Conservation (phyloP, 2,329 filamentous ascomycete genomes). For the Botrytis squamosa region DNA sequence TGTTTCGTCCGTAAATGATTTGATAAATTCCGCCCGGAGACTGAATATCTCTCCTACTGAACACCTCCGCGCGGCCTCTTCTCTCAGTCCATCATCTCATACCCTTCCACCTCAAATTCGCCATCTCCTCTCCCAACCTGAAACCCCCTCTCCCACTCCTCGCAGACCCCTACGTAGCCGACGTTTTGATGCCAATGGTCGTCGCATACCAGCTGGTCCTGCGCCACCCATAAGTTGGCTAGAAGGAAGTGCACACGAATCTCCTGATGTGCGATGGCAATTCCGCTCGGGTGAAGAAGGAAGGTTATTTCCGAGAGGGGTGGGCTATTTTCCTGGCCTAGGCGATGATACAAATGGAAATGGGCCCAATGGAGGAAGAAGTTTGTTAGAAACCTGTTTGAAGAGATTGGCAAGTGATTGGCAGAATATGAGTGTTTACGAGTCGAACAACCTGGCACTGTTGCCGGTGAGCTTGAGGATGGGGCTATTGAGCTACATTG, state of each 20-base stretch:
- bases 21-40: conserved; percentile 57
- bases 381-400: conserved; percentile 51
- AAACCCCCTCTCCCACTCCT: conserved; percentile 48
- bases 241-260: conserved; percentile 39
- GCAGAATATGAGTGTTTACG: conserved; percentile 55
- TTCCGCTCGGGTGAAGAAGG: conserved; percentile 19
- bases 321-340: conserved; percentile 43
- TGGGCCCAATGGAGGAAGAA: conserved; percentile 17
- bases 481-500: conserved; percentile 52
- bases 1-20: conserved; percentile 54
- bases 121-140: conserved; percentile 58
- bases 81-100: conserved; percentile 39
- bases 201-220: conserved; percentile 56
- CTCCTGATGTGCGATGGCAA: conserved; percentile 15
- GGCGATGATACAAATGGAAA: conserved; percentile 28
- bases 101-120: conserved; percentile 60
- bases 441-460: conserved; percentile 56
- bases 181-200: conserved; percentile 49
- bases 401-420: conserved; percentile 53
- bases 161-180: conserved; percentile 40
- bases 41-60: conserved; percentile 39
- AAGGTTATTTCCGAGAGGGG: conserved; percentile 35
- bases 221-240: conserved; percentile 60
- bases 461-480: conserved; percentile 54
- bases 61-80: conserved; percentile 27